Evolutionary conservation across 371 early-diverging fungal genomes (phyloP).

Genomic region (Mortierella sp.): DNA sequence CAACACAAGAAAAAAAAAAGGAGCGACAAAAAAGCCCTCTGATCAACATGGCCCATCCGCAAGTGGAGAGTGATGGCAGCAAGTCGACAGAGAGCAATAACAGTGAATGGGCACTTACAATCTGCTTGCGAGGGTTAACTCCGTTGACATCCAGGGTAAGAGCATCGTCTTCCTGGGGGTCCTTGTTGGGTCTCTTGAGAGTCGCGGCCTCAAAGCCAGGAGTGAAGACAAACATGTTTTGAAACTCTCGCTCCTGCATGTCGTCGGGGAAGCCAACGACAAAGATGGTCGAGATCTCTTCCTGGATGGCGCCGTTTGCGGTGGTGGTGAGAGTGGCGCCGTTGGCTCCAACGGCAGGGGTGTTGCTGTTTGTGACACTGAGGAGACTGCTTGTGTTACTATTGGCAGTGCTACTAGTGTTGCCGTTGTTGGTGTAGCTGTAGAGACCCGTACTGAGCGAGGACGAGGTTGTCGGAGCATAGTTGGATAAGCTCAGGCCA

Average conservation of each 20-base stretch:
- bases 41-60: constrained; percentile 14
- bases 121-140: constrained; percentile 81
- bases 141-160: constrained; percentile 60
- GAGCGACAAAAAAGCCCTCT: neutral
- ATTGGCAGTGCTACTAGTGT: neutral
- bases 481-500: constrained; percentile 37
- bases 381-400: neutral
- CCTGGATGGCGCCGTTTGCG: constrained; percentile 31
- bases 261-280: constrained; percentile 98
- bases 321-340: constrained; percentile 8
- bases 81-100: neutral
- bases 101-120: constrained; percentile 71
- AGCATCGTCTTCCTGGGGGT: constrained; percentile 69
- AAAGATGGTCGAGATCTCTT: constrained; percentile 94
- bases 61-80: neutral
- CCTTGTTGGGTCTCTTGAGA: constrained; percentile 84
- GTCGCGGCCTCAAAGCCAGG: constrained; percentile 96
- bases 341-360: constrained; percentile 19
- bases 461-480: constrained; percentile 33
- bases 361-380: constrained; percentile 16
- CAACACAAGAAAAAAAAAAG: constrained; percentile 7
- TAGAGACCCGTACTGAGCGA: constrained; percentile 46
- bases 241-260: constrained; percentile 97
- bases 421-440: constrained; percentile 24
- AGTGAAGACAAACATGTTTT: constrained; percentile 96